Evolutionary conservation across 163 green algal genomes (phyloP), one percentile per base, ranked within the genome.

Genomic region (Trebouxiophyceae sp.): DNA sequence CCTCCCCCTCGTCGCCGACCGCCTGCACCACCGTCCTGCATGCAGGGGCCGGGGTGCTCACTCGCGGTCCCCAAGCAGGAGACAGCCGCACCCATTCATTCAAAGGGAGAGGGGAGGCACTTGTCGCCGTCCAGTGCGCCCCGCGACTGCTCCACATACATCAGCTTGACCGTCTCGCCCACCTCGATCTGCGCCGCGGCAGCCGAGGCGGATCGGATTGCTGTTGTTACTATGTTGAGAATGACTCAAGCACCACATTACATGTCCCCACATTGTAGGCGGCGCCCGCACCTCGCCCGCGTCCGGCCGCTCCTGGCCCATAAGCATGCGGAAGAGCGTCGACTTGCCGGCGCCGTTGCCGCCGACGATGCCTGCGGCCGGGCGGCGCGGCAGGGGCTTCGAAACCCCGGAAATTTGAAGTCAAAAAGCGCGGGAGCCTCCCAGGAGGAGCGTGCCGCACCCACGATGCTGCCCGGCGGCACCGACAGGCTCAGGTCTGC

Each of bases 121-220:
- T 84, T 86, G 70, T 86, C 73, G 4, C 60, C 23, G 44, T 89
- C 62, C 45, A 94, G 75, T 1, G 50, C 47, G 0, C 87, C 87
- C 22, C 87, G 68, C 50, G 61, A 79, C 81, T 94, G 87, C 65
- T 94, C 85, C n/a, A 90, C 81, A 46, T 90, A 96, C 83, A 93
- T 91, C 33, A 81, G 77, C 56, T 83, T 72, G 24, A 93, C 87
- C 2, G 87, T 96, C 26, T 94, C 82, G 1, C 88, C 88, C 16
- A 93, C 57, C 8, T 66, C 58, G 30, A 92, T 24, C 39, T 50
- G 39, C 39, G 16, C 39, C 12, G n/a, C n/a, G n/a, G n/a, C n/a
- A n/a, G n/a, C n/a, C n/a, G n/a, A n/a, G n/a, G n/a, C n/a, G n/a
- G n/a, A n/a, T n/a, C n/a, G n/a, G n/a, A n/a, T n/a, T n/a, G n/a